Evolutionary conservation across 129 eudicot genomes (phyloP), one percentile per base, ranked within the genome.

Genomic region (Arctium lappa): DNA sequence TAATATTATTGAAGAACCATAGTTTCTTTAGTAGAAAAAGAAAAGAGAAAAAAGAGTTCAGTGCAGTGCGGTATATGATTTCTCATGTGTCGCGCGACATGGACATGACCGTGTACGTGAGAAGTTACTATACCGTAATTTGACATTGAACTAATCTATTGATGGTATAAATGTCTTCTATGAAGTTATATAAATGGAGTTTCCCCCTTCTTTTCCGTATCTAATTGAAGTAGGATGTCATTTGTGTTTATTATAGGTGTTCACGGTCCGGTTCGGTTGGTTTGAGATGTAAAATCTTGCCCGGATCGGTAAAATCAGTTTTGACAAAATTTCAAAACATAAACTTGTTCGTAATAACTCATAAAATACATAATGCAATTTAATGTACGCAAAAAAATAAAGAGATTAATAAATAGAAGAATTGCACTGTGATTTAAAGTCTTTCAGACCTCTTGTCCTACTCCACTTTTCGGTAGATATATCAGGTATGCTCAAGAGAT

Each of bases 61-160:
- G 82, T 83, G 86, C 44, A 9, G 65, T 71, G n/a, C 3, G 78
- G 82, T 85, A 81, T 80, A 81, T 71, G n/a, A 39, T 36, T 80
- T 85, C 88, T 85, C 88, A 80, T 68, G 74, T 42, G 40, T 74
- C 62, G 36, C 31, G 60, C 34, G 79, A 69, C 32, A 80, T 18
- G 75, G 29, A 74, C 70, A 71, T 78, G 83, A 39, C n/a, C 31
- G 32, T 80, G 74, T 44, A 66, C 16, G 39, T 76, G 85, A 81
- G 82, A 71, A 72, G 56, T 81, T 42, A 63, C 46, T 50, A 77
- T 84, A 74, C 87, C 83, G 31, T 69, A 79, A 30, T 62, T 73
- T 66, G 82, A 71, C 82, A 83, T 63, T 77, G 77, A 56, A 77
- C 73, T 34, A 60, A 38, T 70, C 48, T 71, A 77, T 72, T 37